Evolutionary conservation across 2,329 filamentous ascomycete genomes (phyloP), one percentile per base, ranked within the genome.

Genomic region (Plenodomus tracheiphilus): DNA sequence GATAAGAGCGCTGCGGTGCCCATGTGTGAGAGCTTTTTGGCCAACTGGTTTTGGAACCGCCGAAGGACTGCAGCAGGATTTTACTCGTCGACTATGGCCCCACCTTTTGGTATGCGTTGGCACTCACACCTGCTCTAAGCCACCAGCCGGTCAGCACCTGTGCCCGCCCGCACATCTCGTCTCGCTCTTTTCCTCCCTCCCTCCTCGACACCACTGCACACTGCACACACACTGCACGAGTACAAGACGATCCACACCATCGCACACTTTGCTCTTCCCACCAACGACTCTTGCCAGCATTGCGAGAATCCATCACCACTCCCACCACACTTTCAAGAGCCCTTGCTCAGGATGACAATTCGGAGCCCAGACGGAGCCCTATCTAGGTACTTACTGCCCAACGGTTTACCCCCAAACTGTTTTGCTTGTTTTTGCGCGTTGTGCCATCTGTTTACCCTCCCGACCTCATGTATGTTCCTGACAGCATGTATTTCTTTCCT

Each of bases 351-450:
- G 65, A 74, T 74, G 71, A 69, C 70, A 71, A 68, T 67, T 74
- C 71, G 69, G 70, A 74, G 68, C 66, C 70, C 69, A 70, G 62
- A 69, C 64, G 62, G 64, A 73, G 65, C 65, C 69, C 61, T 67
- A 61, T 66, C 69, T 59, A 74, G 71, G 71, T 74, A 74, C 68
- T 73, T 74, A 74, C 65, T 70, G 67, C 69, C 70, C 71, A 69
- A 65, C 54, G 69, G 67, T 72, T 62, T 59, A 59, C 56, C 60
- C 56, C 60, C 53, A 52, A 55, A 49, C 43, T 50, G 47, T 59
- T 62, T 51, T 62, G 56, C 53, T 66, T 64, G 42, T 49, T 56
- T 60, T 54, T 60, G 46, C 55, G 40, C 47, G 8, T 57, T 62
- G 13, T 54, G 39, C 51, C 37, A 53, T 49, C 56, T 51, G 44